phyloP scores from a whole-genome alignment of 257 asterid species.

The Plantago major region DNA sequence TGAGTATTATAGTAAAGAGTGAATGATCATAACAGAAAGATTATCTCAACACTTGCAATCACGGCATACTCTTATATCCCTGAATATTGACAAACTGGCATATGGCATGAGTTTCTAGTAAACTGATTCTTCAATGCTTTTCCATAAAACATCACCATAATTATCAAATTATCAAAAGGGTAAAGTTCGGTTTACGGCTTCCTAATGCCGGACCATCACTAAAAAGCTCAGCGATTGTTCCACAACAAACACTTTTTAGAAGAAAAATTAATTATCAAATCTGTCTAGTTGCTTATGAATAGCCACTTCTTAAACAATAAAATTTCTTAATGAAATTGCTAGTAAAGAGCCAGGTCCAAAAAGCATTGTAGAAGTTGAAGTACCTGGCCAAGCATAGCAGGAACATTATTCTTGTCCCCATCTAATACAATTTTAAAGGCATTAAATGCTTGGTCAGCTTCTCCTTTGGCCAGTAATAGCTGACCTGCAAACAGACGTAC shows the following conservation, averaged over 20 bases:
- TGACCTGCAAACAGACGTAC: constrained; percentile 57
- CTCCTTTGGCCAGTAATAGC: constrained; percentile 96
- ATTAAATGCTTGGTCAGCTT: constrained; percentile 79
- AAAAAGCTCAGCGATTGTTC: constrained; percentile 3
- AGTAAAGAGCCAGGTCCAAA: constrained; percentile 11
- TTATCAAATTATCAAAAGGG: too few species aligned
- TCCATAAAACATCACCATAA: background rate
- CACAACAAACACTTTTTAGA: constrained; percentile 12
- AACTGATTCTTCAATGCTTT: background rate
- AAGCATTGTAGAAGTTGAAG: constrained; percentile 13
- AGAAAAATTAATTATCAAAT: constrained; percentile 1
- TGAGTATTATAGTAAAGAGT: constrained; percentile 33
- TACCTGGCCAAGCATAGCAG: constrained; percentile 99
- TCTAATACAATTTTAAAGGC: constrained; percentile 95
- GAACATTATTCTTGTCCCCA: constrained; percentile 87
- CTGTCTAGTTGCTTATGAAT: background rate
- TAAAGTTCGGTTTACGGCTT: background rate
- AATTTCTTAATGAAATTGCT: background rate
- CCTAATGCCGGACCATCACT: constrained; percentile 12
- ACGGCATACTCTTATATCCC: constrained; percentile 16
- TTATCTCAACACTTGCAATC: constrained; percentile 11
- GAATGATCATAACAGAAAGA: constrained; percentile 14
- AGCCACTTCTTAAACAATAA: constrained; percentile 10
- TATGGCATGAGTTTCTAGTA: constrained; percentile 15
- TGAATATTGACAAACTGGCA: constrained; percentile 10